Percentiles rank a stretch among this genome's conserved stretches.
Conservation (phyloP, 1,284 basidiomycete genomes). For the Cutaneotrichosporon sp. region DNA sequence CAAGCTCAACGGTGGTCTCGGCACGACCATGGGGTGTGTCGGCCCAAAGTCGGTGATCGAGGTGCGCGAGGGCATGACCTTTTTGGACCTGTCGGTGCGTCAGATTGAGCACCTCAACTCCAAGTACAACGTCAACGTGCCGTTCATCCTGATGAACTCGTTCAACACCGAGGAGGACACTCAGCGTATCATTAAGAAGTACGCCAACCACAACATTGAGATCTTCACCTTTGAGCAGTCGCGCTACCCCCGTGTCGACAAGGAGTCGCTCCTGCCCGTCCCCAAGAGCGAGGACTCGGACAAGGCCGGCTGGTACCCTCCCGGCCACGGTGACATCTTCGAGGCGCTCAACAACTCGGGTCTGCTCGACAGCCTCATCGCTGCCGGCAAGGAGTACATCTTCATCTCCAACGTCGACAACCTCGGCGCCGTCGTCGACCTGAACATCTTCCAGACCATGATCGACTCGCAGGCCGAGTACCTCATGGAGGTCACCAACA, state of each 20-base stretch:
- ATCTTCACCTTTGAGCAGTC: constrained; percentile 93
- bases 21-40: constrained; percentile 54
- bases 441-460: constrained; percentile 68
- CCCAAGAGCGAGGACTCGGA: constrained; percentile 81
- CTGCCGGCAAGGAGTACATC: constrained; percentile 97
- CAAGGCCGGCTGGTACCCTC: constrained; percentile 98
- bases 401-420: constrained; percentile 99
- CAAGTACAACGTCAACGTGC: constrained; percentile 68
- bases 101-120: constrained; percentile 83
- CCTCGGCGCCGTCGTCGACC: constrained; percentile 87
- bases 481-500: constrained; percentile 99
- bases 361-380: constrained; percentile 87
- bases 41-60: constrained; percentile 76
- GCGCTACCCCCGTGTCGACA: constrained; percentile 93
- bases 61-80: constrained; percentile 97
- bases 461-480: constrained; percentile 81
- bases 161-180: constrained; percentile 99
- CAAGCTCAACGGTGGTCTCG: constrained; percentile 99
- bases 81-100: constrained; percentile 92
- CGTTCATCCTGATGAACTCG: constrained; percentile 98
- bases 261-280: constrained; percentile 86
- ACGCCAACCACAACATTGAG: constrained; percentile 92
- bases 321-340: constrained; percentile 85
- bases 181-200: constrained; percentile 97
- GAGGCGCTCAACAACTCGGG: constrained; percentile 72